Evolutionary conservation across 2,329 filamentous ascomycete species (phyloP), one percentile per base, ranked within the genome.

Genomic region (Acrocalymma vagum): DNA sequence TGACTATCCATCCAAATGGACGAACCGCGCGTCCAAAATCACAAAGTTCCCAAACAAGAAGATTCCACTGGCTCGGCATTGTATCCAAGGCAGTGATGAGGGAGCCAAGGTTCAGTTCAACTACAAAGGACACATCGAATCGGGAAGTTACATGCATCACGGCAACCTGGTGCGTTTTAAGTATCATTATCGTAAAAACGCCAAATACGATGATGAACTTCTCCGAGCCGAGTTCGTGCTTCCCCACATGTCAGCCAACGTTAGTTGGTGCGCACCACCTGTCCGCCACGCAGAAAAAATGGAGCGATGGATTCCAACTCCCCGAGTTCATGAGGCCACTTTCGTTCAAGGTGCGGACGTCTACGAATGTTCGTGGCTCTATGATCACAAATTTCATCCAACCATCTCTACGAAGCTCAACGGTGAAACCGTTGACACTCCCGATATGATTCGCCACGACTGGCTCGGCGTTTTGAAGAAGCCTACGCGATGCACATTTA

Each of bases 281-380:
- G 69, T 72, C 24, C 72, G 72, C 13, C 74, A 76, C 48, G 72
- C 75, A 3, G 74, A 79, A 48, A 78, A 77, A 57, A 67, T 76
- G 40, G 75, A 81, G 31, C 70, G 73, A 32, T 81, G 78, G 77
- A 80, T 81, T 37, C 78, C 79, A 6, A 76, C 78, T 46, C 73
- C 78, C 13, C 77, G 78, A 34, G 76, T 81, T 2, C 79, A 74
- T 4, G 75, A 80, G 57, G 79, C 78, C 4, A 80, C 75, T 0
- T 81, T 81, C 42, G 74, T 80, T 3, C 73, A 80, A 44, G 76
- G 73, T 6, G 63, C 76, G 6, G 74, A 81, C 47, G 73, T 79
- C 3, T 81, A 77, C 45, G 75, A 81, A 54, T 75, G 75, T 39
- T 72, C 71, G 3, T 72, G 69, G 69, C 49, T 68, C 2, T 72